A percentile compares a stretch with the other conserved stretches of the same genome.
Evolutionary conservation across 768 basidiomycete species (phyloP).

Genomic region (Piloderma croceum): DNA sequence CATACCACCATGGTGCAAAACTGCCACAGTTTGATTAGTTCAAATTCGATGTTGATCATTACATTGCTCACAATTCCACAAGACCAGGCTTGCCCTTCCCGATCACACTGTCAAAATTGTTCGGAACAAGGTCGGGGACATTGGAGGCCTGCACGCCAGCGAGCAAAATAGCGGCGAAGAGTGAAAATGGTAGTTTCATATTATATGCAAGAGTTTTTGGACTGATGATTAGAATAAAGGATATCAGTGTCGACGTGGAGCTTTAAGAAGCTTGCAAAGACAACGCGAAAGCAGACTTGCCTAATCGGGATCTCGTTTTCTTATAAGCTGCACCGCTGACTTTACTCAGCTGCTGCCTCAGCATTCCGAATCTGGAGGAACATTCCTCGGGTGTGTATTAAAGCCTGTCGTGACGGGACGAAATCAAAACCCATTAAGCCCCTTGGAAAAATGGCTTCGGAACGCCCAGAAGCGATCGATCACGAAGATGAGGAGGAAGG

Average conservation of each 20-base stretch:
- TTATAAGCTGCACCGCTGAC: too few species aligned
- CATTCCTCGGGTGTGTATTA: too few species aligned
- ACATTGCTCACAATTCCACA: conserved; percentile 77
- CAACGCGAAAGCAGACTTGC: too few species aligned
- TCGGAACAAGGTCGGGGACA: conserved; percentile 71
- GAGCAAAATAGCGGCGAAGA: conserved; percentile 52
- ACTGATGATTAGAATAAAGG: conserved; percentile 26
- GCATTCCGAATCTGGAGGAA: too few species aligned
- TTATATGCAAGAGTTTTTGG: too few species aligned
- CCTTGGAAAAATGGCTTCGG: conserved; percentile 19
- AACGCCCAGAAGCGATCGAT: conserved; percentile 28
- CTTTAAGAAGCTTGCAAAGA: not conserved
- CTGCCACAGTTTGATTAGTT: conserved; percentile 31
- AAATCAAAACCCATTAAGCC: too few species aligned
- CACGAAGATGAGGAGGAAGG: conserved; percentile 41
- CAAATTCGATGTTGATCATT: not conserved
- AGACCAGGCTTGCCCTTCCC: conserved; percentile 79
- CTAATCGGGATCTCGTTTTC: too few species aligned
- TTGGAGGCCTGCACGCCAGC: conserved; percentile 66
- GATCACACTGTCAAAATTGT: conserved; percentile 70
- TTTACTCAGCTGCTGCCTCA: too few species aligned
- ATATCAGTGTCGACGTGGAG: conserved; percentile 27
- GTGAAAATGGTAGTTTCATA: conserved; percentile 56
- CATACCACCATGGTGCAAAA: conserved; percentile 87
- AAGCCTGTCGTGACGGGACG: too few species aligned